These are phyloP conservation scores for Coemansia sp. DNA, from an alignment of 192 early-diverging fungal species.

Conservation along the genomic window DNA sequence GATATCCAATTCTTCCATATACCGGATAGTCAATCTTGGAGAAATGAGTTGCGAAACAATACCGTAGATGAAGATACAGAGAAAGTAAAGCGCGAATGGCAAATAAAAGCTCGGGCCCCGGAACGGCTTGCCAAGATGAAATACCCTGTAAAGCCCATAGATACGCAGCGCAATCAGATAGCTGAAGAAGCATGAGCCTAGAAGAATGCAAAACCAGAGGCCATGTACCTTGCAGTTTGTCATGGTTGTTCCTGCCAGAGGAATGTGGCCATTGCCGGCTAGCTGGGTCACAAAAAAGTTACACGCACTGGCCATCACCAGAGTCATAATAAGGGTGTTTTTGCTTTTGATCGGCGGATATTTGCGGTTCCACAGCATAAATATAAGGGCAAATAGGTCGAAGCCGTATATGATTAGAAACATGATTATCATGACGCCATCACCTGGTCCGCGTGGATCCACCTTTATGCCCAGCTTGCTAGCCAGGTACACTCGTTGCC, in stretches of 20 bases:
- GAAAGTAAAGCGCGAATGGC: constrained; percentile 18
- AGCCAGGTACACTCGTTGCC: constrained; percentile 11
- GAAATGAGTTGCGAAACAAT: constrained; percentile 29
- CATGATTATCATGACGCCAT: constrained; percentile 17
- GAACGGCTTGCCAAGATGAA: constrained; percentile 27
- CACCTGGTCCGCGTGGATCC: constrained; percentile 29
- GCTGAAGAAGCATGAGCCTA: constrained; percentile 31
- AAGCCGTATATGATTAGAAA: constrained; percentile 15
- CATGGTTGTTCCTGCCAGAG: constrained; percentile 10
- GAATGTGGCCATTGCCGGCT: constrained; percentile 31
- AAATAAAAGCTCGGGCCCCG: constrained; percentile 26
- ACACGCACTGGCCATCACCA: constrained; percentile 2
- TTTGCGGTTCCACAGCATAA: constrained; percentile 26
- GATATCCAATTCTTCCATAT: constrained; percentile 18
- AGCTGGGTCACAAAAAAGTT: constrained; percentile 39
- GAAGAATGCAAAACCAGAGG: constrained; percentile 39
- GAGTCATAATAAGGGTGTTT: constrained; percentile 32
- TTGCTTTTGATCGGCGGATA: constrained; percentile 48
- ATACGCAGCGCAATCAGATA: constrained; percentile 31
- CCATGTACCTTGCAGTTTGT: constrained; percentile 38
- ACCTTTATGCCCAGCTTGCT: not conserved
- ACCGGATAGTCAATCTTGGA: constrained; percentile 8
- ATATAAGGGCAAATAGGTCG: constrained; percentile 20
- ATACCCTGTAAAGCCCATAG: constrained; percentile 34
- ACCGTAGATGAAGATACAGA: constrained; percentile 21